phyloP scores from a whole-genome alignment of 306 rosid genomes.

The Vigna trinervia region DNA sequence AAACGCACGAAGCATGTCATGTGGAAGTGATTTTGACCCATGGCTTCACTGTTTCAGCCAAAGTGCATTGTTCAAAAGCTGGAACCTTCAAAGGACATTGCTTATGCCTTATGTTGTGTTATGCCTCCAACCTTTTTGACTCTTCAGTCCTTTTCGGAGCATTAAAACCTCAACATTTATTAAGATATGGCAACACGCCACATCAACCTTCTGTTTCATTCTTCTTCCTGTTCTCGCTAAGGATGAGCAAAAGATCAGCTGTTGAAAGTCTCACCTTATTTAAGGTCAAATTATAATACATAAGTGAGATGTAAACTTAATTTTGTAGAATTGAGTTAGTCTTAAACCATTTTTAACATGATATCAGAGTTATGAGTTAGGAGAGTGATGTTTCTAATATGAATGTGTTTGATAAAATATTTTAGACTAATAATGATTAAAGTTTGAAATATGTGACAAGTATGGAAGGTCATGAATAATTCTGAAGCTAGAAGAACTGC shows the following conservation, averaged over 20 bases:
- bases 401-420: neutral
- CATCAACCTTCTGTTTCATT: neutral
- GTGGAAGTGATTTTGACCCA: neutral
- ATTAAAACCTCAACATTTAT: conserved; percentile 8
- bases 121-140: neutral
- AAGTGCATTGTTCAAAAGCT: conserved; percentile 15
- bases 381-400: too few relatives aligned
- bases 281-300: too few relatives aligned
- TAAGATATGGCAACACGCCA: neutral
- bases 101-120: conserved; percentile 1
- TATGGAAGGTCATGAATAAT: neutral
- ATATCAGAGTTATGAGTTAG: too few relatives aligned
- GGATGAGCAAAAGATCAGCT: neutral
- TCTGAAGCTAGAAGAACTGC: neutral
- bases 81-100: conserved; percentile 9
- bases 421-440: neutral
- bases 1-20: neutral
- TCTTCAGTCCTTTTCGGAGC: conserved; percentile 21
- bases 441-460: neutral
- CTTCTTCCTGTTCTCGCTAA: neutral
- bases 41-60: conserved; percentile 5
- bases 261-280: too few relatives aligned
- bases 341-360: too few relatives aligned
- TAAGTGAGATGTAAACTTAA: too few relatives aligned
- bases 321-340: too few relatives aligned